Evolutionary conservation across 2,329 filamentous ascomycete species (phyloP).

Genomic region (Stromatinia cepivora): DNA sequence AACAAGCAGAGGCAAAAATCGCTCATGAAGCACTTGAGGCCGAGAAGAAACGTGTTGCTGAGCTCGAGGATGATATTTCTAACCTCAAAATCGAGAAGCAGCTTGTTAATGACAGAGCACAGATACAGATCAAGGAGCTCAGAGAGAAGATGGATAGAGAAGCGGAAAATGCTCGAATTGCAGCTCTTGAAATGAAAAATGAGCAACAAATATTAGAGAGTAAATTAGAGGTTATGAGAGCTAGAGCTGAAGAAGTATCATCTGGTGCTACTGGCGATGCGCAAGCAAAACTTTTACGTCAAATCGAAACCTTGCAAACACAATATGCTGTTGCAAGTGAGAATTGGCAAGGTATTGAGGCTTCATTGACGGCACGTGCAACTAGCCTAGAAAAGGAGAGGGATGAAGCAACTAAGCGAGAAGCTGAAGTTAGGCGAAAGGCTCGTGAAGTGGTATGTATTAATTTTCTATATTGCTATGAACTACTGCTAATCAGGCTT

Average conservation of each 20-base stretch:
- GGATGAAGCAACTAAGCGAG: constrained; percentile 79
- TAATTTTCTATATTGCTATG: neutral
- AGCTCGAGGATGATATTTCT: constrained; percentile 57
- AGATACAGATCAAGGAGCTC: constrained; percentile 67
- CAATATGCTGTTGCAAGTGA: constrained; percentile 93
- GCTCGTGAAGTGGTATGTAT: constrained; percentile 75
- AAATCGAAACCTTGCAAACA: constrained; percentile 92
- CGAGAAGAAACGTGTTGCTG: constrained; percentile 57
- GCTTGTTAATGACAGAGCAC: constrained; percentile 68
- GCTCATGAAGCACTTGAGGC: constrained; percentile 67
- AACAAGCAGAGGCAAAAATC: constrained; percentile 64
- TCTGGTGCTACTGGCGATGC: constrained; percentile 79
- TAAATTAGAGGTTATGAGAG: constrained; percentile 84
- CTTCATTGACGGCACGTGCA: constrained; percentile 76
- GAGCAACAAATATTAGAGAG: constrained; percentile 79
- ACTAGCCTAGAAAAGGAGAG: constrained; percentile 83
- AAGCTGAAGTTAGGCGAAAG: constrained; percentile 86
- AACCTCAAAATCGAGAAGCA: constrained; percentile 79
- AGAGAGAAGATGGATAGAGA: constrained; percentile 72
- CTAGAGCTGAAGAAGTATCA: constrained; percentile 83
- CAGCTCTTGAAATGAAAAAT: constrained; percentile 76
- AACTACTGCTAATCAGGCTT: constrained; percentile 36
- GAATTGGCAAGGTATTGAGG: constrained; percentile 97
- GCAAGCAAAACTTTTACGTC: constrained; percentile 85
- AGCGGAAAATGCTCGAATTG: constrained; percentile 64